Percentiles rank a stretch among this genome's conserved stretches.
phyloP scores from a whole-genome alignment of 345 rosid species.

The Combretum micranthum region DNA sequence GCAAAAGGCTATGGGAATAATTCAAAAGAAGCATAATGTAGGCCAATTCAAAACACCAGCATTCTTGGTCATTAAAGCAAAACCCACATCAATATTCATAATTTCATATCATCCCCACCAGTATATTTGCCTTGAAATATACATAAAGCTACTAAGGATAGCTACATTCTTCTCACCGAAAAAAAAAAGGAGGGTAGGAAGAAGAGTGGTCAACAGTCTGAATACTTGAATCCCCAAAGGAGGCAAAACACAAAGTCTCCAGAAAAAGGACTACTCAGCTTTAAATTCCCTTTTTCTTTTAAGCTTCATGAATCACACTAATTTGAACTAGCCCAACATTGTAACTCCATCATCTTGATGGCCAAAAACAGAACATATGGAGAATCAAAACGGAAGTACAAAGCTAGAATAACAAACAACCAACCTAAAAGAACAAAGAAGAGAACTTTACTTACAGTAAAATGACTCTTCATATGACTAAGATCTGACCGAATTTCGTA shows the following conservation, averaged over 20 bases:
- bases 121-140: constrained; percentile 4
- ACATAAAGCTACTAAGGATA: constrained; percentile 8
- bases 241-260: no score
- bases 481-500: constrained; percentile 28
- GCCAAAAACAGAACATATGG: background rate
- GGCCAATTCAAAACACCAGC: background rate
- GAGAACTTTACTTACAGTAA: constrained; percentile 43
- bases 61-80: background rate
- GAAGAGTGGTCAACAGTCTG: background rate
- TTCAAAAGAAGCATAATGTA: background rate
- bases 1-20: background rate
- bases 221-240: background rate
- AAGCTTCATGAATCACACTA: no score
- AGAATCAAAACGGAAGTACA: background rate
- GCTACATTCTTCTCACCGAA: constrained; percentile 20
- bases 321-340: no score
- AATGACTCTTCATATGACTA: constrained; percentile 83
- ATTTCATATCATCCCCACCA: constrained; percentile 16
- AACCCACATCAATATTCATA: background rate
- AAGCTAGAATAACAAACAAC: background rate
- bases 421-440: background rate
- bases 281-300: no score
- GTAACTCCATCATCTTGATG: constrained; percentile 1
- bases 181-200: constrained; percentile 1
- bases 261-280: no score